These are phyloP conservation scores for Thielaviopsis punctulata DNA, from an alignment of 2,329 filamentous ascomycete genomes.

Conservation along the genomic window DNA sequence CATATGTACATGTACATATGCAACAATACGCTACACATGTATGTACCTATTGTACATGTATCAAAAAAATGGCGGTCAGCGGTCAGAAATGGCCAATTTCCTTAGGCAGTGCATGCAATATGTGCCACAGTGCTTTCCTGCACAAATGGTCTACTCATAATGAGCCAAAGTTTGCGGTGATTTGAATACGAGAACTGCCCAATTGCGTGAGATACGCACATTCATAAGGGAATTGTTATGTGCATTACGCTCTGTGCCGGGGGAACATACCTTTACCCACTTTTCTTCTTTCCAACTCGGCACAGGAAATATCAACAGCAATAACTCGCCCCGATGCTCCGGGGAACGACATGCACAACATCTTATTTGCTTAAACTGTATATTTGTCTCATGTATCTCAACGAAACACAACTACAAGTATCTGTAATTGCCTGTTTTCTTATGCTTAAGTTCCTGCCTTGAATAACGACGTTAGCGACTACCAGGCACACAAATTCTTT, in stretches of 20 bases:
- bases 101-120: background rate
- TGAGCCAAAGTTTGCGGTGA: too few species aligned
- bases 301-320: background rate
- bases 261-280: background rate
- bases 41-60: background rate
- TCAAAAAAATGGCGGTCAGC: background rate
- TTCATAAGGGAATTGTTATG: too few species aligned
- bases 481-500: background rate
- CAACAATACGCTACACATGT: too few species aligned
- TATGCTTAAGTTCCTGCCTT: background rate
- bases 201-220: too few species aligned
- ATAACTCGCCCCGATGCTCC: background rate
- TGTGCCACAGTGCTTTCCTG: background rate
- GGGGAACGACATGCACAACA: background rate
- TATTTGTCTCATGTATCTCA: background rate
- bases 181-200: background rate
- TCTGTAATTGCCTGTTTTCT: background rate
- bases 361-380: background rate
- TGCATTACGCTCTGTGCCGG: background rate
- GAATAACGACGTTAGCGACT: background rate
- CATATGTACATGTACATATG: background rate
- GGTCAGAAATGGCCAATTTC: background rate
- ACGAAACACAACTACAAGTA: background rate
- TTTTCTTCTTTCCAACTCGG: background rate
- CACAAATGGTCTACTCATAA: too few species aligned